Evolutionary conservation across 164 flowering plant genomes (phyloP), one percentile per base, ranked within the genome.

Genomic region (Magnolia sinica): DNA sequence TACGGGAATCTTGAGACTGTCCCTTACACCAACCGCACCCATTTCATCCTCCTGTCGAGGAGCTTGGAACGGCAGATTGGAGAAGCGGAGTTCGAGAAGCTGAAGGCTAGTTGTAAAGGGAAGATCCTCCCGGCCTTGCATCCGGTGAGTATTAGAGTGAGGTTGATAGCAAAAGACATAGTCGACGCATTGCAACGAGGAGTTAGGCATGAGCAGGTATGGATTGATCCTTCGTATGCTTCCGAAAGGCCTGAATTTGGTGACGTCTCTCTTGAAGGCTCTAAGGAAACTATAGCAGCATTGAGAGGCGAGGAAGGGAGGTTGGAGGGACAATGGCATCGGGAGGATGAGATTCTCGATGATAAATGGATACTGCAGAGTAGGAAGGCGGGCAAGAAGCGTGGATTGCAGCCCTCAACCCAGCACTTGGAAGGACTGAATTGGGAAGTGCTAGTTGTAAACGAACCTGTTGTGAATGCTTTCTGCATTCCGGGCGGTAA

Each of bases 401-500:
- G 69, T 7, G 93, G 95, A 29, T 51, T 74, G 0, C 72, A 75
- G 27, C 67, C 92, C 4, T 80, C 85, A 0, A 88, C 91, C 0
- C 78, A 84, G 70, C 98, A 95, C 83, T 84, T 95, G 81, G 95
- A 92, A 3, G 93, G 91, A 10, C 79, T 93, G 85, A 89, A 92
- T 70, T 91, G 98, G 98, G 98, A 95, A 76, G 87, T 95, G 55
- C 27, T 95, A 73, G 97, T 95, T 29, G 95, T 95, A 73, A 71
- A 95, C 73, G 91, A 90, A 55, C 92, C 93, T 29, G 68, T 88
- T 68, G 88, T 95, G 4, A 95, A 93, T 87, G 99, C 99, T 1
- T 91, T 93, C 61, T 95, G 99, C 76, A 83, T 93, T 71, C 99
- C 99, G 7, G 98, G 97, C 51, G 99, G 99, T 68, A 95, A 92